phyloP scores from a whole-genome alignment of 768 basidiomycete genomes.

The Coprinellus micaceus region DNA sequence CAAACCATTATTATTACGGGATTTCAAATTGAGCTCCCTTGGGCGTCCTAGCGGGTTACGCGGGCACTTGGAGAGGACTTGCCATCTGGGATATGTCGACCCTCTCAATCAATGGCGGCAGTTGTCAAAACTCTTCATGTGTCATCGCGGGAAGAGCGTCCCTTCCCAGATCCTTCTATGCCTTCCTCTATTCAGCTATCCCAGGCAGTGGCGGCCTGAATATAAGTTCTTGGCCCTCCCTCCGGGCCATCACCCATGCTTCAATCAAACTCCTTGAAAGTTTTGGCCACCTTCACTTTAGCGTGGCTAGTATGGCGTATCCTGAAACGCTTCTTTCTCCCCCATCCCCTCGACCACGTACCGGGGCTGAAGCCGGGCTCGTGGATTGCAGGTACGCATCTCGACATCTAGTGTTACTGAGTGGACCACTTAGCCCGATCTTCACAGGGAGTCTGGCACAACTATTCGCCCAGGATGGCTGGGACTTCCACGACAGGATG shows the following conservation, averaged over 20 bases:
- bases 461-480: background rate
- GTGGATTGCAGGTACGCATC: background rate
- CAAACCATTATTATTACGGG: background rate
- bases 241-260: slow-evolving; percentile 1
- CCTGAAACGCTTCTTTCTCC: background rate
- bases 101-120: slow-evolving; percentile 1
- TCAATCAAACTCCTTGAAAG: slow-evolving; percentile 2
- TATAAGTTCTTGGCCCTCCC: background rate
- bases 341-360: background rate
- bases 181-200: background rate
- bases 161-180: background rate
- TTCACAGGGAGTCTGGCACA: background rate
- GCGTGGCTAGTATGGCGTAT: background rate
- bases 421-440: background rate
- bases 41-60: background rate
- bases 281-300: background rate
- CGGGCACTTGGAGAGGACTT: background rate
- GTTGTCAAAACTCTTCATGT: background rate
- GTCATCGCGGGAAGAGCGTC: background rate
- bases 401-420: background rate
- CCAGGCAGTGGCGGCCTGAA: background rate
- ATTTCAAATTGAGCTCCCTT: background rate
- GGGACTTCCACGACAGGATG: slow-evolving; percentile 1
- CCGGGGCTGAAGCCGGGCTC: background rate
- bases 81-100: background rate